Conservation (phyloP, 2,329 filamentous ascomycete species). For the Monosporascus sp. region DNA sequence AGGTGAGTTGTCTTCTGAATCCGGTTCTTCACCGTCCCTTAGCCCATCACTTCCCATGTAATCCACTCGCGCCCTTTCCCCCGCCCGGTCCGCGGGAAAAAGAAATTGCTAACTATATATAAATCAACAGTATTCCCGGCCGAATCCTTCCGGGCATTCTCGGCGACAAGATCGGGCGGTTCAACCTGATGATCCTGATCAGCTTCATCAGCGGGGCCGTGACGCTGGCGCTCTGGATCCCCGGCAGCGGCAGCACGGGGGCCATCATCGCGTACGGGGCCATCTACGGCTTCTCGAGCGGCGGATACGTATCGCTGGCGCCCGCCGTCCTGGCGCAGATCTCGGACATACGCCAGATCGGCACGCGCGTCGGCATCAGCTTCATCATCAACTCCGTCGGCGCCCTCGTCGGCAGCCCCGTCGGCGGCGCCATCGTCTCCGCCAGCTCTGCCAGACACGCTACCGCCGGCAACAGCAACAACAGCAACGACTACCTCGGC, state of each 20-base stretch:
- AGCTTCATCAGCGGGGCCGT: slow-evolving; percentile 35
- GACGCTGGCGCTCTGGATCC: slow-evolving; percentile 37
- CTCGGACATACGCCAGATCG: slow-evolving; percentile 63
- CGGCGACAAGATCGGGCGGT: slow-evolving; percentile 36
- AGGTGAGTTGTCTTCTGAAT: slow-evolving; percentile 28
- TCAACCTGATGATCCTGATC: slow-evolving; percentile 41
- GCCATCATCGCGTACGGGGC: slow-evolving; percentile 55
- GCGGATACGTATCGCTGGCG: slow-evolving; percentile 55
- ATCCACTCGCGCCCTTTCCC: background rate
- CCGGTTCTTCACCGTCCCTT: background rate
- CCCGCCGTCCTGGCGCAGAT: slow-evolving; percentile 66
- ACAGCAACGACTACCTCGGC: slow-evolving; percentile 48
- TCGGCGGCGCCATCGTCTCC: slow-evolving; percentile 57
- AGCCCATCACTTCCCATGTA: background rate
- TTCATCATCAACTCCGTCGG: slow-evolving; percentile 60
- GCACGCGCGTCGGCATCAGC: slow-evolving; percentile 59
- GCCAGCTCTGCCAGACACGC: slow-evolving; percentile 39
- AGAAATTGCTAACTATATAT: background rate
- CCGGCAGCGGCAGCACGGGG: slow-evolving; percentile 36
- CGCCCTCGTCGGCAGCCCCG: slow-evolving; percentile 61
- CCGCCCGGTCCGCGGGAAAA: background rate
- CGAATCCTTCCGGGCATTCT: slow-evolving; percentile 46
- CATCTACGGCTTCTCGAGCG: slow-evolving; percentile 61
- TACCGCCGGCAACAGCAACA: slow-evolving; percentile 34
- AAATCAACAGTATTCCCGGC: slow-evolving; percentile 38